Evolutionary conservation across 345 rosid species (phyloP).

Genomic region (Pseudoturritis turrita): DNA sequence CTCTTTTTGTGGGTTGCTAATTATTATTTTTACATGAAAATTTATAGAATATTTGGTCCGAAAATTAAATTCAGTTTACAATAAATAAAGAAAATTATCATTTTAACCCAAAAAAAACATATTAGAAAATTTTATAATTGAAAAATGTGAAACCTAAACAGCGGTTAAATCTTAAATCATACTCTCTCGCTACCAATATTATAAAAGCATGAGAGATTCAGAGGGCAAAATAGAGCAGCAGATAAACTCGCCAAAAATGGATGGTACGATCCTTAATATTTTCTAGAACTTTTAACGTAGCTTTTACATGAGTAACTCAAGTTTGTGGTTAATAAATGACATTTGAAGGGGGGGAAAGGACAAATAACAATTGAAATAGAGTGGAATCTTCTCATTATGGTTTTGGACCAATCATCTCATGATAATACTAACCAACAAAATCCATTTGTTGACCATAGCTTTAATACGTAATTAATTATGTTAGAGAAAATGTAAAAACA

Average conservation of each 20-base stretch:
- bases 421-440: background rate
- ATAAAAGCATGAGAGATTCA: no score
- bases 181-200: no score
- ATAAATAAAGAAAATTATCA: background rate
- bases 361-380: background rate
- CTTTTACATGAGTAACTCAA: background rate
- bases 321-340: background rate
- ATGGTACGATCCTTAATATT: no score
- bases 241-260: no score
- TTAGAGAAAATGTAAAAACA: background rate
- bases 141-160: background rate
- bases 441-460: background rate
- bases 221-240: no score
- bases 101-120: background rate
- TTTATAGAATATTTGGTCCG: background rate
- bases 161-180: no score
- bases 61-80: background rate
- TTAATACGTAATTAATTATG: background rate
- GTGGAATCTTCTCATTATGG: background rate
- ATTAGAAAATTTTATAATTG: background rate
- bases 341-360: background rate
- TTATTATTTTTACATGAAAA: background rate
- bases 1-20: background rate
- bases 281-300: background rate
- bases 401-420: background rate